These are phyloP conservation scores for Nicotiana rustica DNA, from an alignment of 305 asterid genomes.

Conservation along the genomic window DNA sequence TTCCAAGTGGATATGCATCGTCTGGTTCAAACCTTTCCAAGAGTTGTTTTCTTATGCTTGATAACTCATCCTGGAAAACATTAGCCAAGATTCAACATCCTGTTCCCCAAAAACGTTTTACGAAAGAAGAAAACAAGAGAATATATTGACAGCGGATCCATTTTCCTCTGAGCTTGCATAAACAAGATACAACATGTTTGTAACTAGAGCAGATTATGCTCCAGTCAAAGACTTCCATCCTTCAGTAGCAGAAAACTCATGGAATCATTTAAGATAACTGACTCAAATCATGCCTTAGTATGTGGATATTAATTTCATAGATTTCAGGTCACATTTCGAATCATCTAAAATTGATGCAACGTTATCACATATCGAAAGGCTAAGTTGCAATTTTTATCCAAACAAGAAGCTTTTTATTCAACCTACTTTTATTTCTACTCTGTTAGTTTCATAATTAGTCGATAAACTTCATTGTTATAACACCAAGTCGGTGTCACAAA, in stretches of 20 bases:
- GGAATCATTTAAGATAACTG: conserved; percentile 4
- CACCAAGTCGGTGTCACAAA: conserved; percentile 27
- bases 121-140: neutral
- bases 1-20: conserved; percentile 55
- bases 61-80: conserved; percentile 52
- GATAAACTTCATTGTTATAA: neutral
- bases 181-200: conserved; percentile 2
- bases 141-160: conserved; percentile 22
- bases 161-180: neutral
- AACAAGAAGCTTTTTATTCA: conserved; percentile 26
- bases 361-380: neutral
- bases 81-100: conserved; percentile 9
- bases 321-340: conserved; percentile 15
- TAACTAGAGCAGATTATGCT: conserved; percentile 3
- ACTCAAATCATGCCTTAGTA: conserved; percentile 11
- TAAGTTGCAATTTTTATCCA: conserved; percentile 14
- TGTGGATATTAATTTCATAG: conserved; percentile 26
- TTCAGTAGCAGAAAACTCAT: conserved; percentile 29
- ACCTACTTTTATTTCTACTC: conserved; percentile 18
- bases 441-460: neutral
- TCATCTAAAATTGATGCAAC: neutral
- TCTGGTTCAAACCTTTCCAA: conserved; percentile 53
- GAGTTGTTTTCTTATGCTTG: conserved; percentile 47
- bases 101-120: neutral
- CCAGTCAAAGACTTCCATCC: conserved; percentile 29